A percentile compares a stretch with the other conserved stretches of the same genome.
Conservation (phyloP, 208 protist species). For the Leishmania turanica region DNA sequence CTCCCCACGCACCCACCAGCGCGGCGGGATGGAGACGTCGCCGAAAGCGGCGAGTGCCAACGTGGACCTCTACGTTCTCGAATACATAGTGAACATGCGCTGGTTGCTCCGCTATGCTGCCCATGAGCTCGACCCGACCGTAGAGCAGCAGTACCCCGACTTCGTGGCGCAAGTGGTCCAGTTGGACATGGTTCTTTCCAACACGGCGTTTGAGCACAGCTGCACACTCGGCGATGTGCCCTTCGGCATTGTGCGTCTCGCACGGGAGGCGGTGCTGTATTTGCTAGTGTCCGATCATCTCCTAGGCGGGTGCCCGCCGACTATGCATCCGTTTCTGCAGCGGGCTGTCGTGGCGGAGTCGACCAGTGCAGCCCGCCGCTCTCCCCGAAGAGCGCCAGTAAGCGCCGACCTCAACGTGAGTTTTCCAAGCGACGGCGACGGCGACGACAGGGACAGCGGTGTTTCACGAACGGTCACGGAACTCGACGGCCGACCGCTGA, state of each 20-base stretch:
- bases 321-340: constrained; percentile 74
- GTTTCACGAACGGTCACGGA: not conserved
- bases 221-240: constrained; percentile 44
- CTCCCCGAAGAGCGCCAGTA: not conserved
- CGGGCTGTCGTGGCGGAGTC: not conserved
- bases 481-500: constrained; percentile 13
- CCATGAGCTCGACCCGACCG: constrained; percentile 43
- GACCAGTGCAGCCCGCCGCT: not conserved
- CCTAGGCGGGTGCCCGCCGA: constrained; percentile 67
- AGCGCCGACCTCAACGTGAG: constrained; percentile 22
- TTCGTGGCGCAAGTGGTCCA: constrained; percentile 26
- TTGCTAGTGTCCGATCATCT: constrained; percentile 73
- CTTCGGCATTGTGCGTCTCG: constrained; percentile 42
- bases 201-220: constrained; percentile 27
- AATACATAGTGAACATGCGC: constrained; percentile 71
- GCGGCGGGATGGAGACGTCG: constrained; percentile 11
- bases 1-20: not conserved
- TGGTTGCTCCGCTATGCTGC: constrained; percentile 62
- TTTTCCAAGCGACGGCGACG: constrained; percentile 10
- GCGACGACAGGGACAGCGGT: not conserved
- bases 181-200: constrained; percentile 27
- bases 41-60: not conserved
- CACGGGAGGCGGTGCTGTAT: constrained; percentile 56
- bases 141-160: constrained; percentile 51
- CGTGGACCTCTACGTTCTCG: constrained; percentile 47